Base-by-base conservation (phyloP, 768 basidiomycete genomes). In the Wakefieldia striispora region DNA sequence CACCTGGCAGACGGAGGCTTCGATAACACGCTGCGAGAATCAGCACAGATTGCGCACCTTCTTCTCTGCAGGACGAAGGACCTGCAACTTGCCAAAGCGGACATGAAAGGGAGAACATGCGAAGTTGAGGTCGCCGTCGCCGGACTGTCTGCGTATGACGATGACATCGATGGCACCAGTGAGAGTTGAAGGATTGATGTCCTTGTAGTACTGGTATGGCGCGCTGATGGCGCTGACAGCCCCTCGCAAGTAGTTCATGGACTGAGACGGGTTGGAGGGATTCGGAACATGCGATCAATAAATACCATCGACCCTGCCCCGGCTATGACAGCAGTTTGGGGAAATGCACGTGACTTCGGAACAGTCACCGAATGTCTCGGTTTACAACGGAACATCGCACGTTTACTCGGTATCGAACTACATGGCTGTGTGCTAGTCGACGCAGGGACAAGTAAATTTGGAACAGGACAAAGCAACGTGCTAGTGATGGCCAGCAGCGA, bases 91-190 rank as follows among this genome's bases (percentile, higher is more conserved):
- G 43, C 97, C 97, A 69, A 97, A 97, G 53, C 95, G 78, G 38
- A 99, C 95, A 66, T 97, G 97, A 63, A 99, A 99, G 1, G 95
- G 97, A 3, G 91, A 93, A 65, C 94, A 97, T 1, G 81, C 87
- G 14, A 97, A 81, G 60, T 85, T 86, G 26, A 75, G 75, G 40
- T 75, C 79, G 47, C 85, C 83, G 55, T 77, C 72, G 56, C 77
- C 74, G n/a, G 79, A 72, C 20, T 82, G 83, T 40, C 86, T 81
- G 54, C 86, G 82, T 40, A 99, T 83, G 57, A 98, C 95, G 62
- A 99, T 94, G 70, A 99, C 91, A 78, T 99, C 95, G 78, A 98
- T 97, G 38, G 97, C 97, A 39, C 97, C 95, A 4, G 95, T 97
- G 50, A 99, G 82, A 0, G 97, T 99, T 0, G 95, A 86, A 0